These are phyloP conservation scores for Castanopsis chinensis DNA, from an alignment of 306 rosid genomes.

Conservation along the genomic window DNA sequence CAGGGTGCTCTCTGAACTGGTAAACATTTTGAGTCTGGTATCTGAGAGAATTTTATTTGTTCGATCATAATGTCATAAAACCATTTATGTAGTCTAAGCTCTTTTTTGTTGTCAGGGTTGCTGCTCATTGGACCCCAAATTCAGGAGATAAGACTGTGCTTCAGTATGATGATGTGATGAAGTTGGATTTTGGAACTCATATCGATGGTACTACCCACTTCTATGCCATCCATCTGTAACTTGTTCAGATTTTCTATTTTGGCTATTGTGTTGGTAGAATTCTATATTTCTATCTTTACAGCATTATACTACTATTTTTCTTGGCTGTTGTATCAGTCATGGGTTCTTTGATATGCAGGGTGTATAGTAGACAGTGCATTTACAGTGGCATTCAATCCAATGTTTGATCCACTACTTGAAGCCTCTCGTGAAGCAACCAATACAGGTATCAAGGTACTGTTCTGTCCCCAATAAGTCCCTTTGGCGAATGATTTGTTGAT, in stretches of 20 bases:
- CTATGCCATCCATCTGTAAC: neutral
- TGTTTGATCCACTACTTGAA: conserved; percentile 88
- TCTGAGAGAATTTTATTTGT: neutral
- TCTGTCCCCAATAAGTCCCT: neutral
- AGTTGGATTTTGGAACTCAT: conserved; percentile 96
- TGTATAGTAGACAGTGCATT: conserved; percentile 89
- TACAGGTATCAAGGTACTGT: conserved; percentile 85
- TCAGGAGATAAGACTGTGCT: conserved; percentile 90
- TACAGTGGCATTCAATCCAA: conserved; percentile 95
- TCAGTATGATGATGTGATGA: conserved; percentile 95
- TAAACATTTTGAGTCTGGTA: conserved; percentile 19
- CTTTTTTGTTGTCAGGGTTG: conserved; percentile 61
- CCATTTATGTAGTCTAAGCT: conserved; percentile 6
- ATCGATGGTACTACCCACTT: conserved; percentile 65
- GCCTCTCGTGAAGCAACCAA: conserved; percentile 98
- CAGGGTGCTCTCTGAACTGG: conserved; percentile 99
- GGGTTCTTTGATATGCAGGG: conserved; percentile 51
- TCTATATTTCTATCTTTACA: neutral
- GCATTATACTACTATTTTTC: conserved; percentile 6
- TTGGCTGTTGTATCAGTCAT: conserved; percentile 12
- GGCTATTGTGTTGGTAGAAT: conserved; percentile 7
- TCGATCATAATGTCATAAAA: neutral
- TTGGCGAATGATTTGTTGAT: neutral
- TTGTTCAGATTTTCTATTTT: neutral
- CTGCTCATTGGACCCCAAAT: conserved; percentile 99